Evolutionary conservation across 306 rosid species (phyloP), one percentile per base, ranked within the genome.

Genomic region (Glycyrrhiza uralensis): DNA sequence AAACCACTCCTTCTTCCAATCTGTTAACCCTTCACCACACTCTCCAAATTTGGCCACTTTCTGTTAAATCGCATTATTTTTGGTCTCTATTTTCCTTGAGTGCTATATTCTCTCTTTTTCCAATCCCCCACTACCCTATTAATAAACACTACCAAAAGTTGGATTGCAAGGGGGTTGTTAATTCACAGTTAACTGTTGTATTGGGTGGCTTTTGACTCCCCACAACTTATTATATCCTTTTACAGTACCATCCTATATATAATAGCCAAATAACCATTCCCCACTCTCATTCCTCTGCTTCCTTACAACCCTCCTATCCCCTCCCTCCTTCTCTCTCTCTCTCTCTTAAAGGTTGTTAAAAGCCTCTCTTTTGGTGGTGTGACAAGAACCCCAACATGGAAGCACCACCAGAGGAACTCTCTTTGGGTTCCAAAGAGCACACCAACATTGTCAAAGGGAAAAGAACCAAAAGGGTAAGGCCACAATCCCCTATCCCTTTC

Each of bases 401-500:
- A 81, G 71, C 81, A 79, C 72, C 79, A 71, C 75, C 76, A 69
- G 88, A 88, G 63, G 88, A 85, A 69, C 69, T 64, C 58, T 66
- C 82, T 49, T 8, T 76, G 70, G 88, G 84, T 49, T 66, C 90
- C 17, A 84, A 69, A 44, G 92, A 93, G 35, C 83, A 78, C 2
- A 15, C 80, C 64, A 77, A 74, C 66, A 69, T 87, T 4, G 81
- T 76, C 64, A 93, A 91, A 83, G 96, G 97, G 11, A 94, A 91
- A 76, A 81, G 98, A 33, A 94, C 97, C 60, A 94, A 94, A 76
- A 93, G 98, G 85, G 83, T 76, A 5, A 81, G 97, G 79, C 96
- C 90, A 6, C 94, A 86, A 77, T 94, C 98, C n/a, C 98, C 98
- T 0, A 72, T 83, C 17, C 98, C 92, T 46, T 87, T 88, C 66